These are phyloP conservation scores for Meyerozyma athensensis DNA, from an alignment of 1,139 yeast genomes.

Conservation along the genomic window DNA sequence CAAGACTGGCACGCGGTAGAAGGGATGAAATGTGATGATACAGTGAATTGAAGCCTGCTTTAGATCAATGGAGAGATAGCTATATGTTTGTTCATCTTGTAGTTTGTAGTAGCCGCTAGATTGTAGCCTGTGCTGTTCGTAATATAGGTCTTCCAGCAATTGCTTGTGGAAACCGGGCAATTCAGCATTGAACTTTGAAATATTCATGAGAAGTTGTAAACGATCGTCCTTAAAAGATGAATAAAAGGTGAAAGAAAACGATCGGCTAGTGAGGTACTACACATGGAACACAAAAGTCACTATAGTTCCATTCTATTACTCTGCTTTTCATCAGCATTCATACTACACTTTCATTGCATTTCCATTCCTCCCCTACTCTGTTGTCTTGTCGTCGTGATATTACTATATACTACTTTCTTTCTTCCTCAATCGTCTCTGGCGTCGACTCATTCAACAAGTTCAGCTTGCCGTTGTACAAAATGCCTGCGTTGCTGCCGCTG, in stretches of 20 bases:
- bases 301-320: too few relatives aligned
- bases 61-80: background rate
- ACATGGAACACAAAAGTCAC: too few relatives aligned
- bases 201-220: constrained; percentile 5
- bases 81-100: background rate
- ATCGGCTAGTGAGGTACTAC: too few relatives aligned
- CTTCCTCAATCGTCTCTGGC: constrained; percentile 24
- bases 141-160: constrained; percentile 16
- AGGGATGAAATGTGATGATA: constrained; percentile 5
- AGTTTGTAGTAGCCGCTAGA: background rate
- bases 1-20: constrained; percentile 31
- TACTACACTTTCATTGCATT: too few relatives aligned
- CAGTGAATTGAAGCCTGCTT: constrained; percentile 9
- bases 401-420: constrained; percentile 5
- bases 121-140: constrained; percentile 15
- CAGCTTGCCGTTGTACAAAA: constrained; percentile 44
- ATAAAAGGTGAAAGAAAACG: too few relatives aligned
- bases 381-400: too few relatives aligned
- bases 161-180: background rate
- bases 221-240: too few relatives aligned
- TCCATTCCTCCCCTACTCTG: background rate
- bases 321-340: too few relatives aligned
- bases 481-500: constrained; percentile 41
- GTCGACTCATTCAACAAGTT: constrained; percentile 42
- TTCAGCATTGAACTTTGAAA: background rate